Evolutionary conservation across 371 early-diverging fungal species (phyloP), one percentile per base, ranked within the genome.

Genomic region (Edhazardia aedis): DNA sequence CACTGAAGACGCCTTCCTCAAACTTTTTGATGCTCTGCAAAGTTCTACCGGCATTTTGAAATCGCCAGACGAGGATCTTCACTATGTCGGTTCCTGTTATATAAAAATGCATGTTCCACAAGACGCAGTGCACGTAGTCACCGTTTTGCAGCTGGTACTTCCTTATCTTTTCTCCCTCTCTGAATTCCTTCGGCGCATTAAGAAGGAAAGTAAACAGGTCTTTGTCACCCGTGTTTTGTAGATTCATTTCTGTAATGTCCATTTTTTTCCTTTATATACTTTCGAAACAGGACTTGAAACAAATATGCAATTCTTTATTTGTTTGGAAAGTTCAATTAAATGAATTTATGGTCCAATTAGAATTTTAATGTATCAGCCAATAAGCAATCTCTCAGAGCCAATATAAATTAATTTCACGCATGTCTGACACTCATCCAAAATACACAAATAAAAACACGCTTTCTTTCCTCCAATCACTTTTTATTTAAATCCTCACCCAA

Each of bases 1-100:
- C 98, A 44, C 72, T 72, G 67, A 98, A 96, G 14, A 98, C 81
- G 46, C 95, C 98, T 69, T 94, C 98, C 68, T 94, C 95, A 70
- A 96, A 94, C 76, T 96, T 96, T 66, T 93, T 93, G 55, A 83
- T 72, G 60, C 84, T 82, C 36, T 71, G 72, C 22, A 94, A 82
- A 9, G 82, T 84, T 18, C 95, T 52, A 75, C 47, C 85, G 79
- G 71, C 85, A 80, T 50, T 81, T 46, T 85, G 82, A 66, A 93
- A 92, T 29, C 94, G 81, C 69, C 83, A 89, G 18, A 84, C 79
- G 1, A 96, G 76, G 0, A 84, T 82, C 28, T 88, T 82, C 16
- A 94, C 90, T 62, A 96, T 93, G 65, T 96, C 98, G 0, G 95
- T 93, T 3, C 94, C 93, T 9, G 93, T 69, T 21, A 75, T 46